A percentile compares a stretch with the other conserved stretches of the same genome.
These are phyloP conservation scores for Hamiltosporidium magnivora DNA, from an alignment of 371 early-diverging fungal species.

Conservation along the genomic window DNA sequence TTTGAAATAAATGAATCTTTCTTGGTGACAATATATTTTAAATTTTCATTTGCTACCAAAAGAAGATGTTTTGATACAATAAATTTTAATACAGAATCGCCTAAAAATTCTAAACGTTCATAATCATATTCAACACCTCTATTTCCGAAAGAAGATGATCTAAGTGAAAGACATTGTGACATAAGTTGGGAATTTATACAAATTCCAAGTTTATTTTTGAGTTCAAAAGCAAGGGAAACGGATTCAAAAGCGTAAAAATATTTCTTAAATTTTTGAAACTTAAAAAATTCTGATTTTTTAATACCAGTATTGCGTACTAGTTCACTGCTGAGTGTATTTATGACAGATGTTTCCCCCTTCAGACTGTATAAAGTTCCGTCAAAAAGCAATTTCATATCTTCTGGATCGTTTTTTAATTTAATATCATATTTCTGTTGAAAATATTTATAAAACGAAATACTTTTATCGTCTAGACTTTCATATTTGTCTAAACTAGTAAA, in stretches of 20 bases:
- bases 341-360: conserved; percentile 2
- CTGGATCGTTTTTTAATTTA: not conserved
- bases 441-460: not conserved
- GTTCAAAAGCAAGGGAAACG: conserved; percentile 18
- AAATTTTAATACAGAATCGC: conserved; percentile 43
- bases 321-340: conserved; percentile 12
- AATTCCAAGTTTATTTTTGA: conserved; percentile 11
- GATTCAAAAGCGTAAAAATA: conserved; percentile 26
- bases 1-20: conserved; percentile 32
- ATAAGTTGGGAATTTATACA: not conserved
- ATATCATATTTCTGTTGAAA: not conserved
- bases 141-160: not conserved
- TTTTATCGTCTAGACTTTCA: conserved; percentile 6
- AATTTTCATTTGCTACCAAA: not conserved
- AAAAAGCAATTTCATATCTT: conserved; percentile 1
- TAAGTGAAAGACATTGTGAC: conserved; percentile 2
- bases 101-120: conserved; percentile 44
- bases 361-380: not conserved
- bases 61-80: conserved; percentile 19
- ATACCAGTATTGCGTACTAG: conserved; percentile 21
- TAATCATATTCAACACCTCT: conserved; percentile 12
- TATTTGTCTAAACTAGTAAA: conserved; percentile 5
- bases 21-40: conserved; percentile 8
- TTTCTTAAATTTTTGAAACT: conserved; percentile 11
- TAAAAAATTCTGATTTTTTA: conserved; percentile 7